Evolutionary conservation across 2,329 filamentous ascomycete species (phyloP), one percentile per base, ranked within the genome.

Genomic region (Hypoxylon sp.): DNA sequence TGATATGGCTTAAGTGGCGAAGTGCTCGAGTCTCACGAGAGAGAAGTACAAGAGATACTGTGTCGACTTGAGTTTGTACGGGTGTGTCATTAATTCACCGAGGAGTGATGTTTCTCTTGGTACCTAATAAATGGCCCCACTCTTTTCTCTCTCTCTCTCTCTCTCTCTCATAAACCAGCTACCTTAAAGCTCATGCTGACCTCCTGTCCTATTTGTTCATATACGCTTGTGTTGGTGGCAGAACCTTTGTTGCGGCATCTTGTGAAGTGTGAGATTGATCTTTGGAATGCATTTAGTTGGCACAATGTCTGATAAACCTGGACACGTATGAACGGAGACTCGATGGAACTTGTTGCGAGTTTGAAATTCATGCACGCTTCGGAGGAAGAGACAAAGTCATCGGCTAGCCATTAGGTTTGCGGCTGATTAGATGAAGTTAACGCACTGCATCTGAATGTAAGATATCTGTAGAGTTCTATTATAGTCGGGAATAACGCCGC

Each of bases 401-500:
- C 3, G 25, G 34, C 19, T 25, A 21, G 46, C 28, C 49, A 38
- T 59, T 17, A 21, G 43, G 19, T 14, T 52, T 30, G 30, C 46
- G 21, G 23, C 10, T 36, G 23, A 55, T 48, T n/a, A 36, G 30
- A 52, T 19, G 14, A 19, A 11, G 43, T 32, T 7, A 38, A 55
- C n/a, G 51, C 32, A 30, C 7, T 17, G 23, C 30, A 45, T 50
- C 11, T 19, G 50, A 45, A 25, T 51, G n/a, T 56, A 41, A 45
- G 17, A 41, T 60, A 48, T 46, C 25, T 13, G 45, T 60, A 57
- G 25, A 65, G 17, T 69, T 55, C 65, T 51, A 67, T n/a, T 58
- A 55, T 68, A 67, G 63, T 38, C 17, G 60, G 30, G 62, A 36
- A 30, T 28, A 75, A 75, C 74, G 72, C 74, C 74, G 63, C 62